phyloP scores from a whole-genome alignment of 2,329 filamentous ascomycete genomes.

The Bipolaris gigantea region DNA sequence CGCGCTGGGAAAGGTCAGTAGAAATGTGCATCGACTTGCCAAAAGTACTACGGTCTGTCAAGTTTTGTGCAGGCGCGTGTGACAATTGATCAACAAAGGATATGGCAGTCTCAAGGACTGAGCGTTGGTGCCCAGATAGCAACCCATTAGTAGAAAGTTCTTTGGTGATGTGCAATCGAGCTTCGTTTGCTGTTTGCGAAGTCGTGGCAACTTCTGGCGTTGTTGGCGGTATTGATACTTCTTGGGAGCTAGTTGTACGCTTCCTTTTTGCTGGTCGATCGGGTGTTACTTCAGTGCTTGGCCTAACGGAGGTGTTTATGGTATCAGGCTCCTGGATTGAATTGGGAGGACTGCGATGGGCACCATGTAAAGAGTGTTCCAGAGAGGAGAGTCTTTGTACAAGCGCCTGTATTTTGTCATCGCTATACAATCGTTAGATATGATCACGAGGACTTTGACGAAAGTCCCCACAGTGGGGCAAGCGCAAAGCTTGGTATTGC shows the following conservation, averaged over 20 bases:
- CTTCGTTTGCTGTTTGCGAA: slow-evolving; percentile 28
- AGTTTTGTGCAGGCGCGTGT: slow-evolving; percentile 23
- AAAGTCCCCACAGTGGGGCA: neutral
- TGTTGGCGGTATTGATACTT: slow-evolving; percentile 5
- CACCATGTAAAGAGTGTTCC: slow-evolving; percentile 27
- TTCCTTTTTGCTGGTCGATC: slow-evolving; percentile 26
- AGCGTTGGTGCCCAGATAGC: slow-evolving; percentile 31
- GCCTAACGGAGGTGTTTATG: neutral
- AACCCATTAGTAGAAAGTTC: slow-evolving; percentile 33
- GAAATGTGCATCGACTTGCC: slow-evolving; percentile 27
- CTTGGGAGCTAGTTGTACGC: slow-evolving; percentile 22
- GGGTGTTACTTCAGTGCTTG: slow-evolving; percentile 5
- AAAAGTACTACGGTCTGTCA: slow-evolving; percentile 30
- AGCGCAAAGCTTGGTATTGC: neutral
- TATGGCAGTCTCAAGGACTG: slow-evolving; percentile 36
- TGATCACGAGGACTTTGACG: no score
- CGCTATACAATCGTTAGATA: slow-evolving; percentile 14
- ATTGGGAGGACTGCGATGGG: slow-evolving; percentile 10
- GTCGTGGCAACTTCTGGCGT: slow-evolving; percentile 24
- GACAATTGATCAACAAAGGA: slow-evolving; percentile 37
- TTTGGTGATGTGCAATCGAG: slow-evolving; percentile 32
- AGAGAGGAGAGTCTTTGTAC: slow-evolving; percentile 32
- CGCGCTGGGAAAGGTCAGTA: slow-evolving; percentile 29
- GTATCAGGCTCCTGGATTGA: slow-evolving; percentile 2
- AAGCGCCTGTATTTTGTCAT: slow-evolving; percentile 37